These are phyloP conservation scores for Limonomyces culmigenus DNA, from an alignment of 1,284 basidiomycete genomes.

Conservation along the genomic window DNA sequence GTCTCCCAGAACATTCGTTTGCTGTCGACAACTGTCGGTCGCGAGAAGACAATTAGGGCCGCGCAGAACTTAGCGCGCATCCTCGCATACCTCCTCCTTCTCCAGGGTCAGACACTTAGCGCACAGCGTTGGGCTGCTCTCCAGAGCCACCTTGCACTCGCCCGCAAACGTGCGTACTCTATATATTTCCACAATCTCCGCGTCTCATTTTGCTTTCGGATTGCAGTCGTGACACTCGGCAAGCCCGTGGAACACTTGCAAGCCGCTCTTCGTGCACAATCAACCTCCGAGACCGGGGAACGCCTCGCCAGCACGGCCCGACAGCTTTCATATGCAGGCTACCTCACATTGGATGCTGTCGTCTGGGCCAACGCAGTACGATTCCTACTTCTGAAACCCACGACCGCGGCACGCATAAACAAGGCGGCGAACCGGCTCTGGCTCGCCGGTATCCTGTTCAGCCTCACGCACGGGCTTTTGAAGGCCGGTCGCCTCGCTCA, in stretches of 20 bases:
- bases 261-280: conserved; percentile 70
- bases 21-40: conserved; percentile 65
- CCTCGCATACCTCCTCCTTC: conserved; percentile 68
- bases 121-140: conserved; percentile 65
- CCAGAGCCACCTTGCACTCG: conserved; percentile 63
- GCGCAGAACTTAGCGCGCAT: conserved; percentile 89
- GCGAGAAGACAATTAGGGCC: conserved; percentile 74
- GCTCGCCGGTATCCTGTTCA: conserved; percentile 77
- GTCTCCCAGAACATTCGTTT: conserved; percentile 66
- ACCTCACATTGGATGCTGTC: conserved; percentile 68
- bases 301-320: conserved; percentile 69
- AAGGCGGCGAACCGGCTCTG: conserved; percentile 79
- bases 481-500: conserved; percentile 27
- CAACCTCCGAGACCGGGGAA: conserved; percentile 45
- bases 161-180: conserved; percentile 53
- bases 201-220: too few relatives aligned
- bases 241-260: conserved; percentile 94
- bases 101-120: conserved; percentile 43
- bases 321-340: conserved; percentile 87
- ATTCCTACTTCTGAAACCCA: conserved; percentile 48
- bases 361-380: conserved; percentile 68
- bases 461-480: conserved; percentile 47
- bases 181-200: not conserved
- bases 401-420: conserved; percentile 47
- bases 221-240: conserved; percentile 76